phyloP scores from a whole-genome alignment of 2,329 filamentous ascomycete species.

The Pestalotiopsis sp. region DNA sequence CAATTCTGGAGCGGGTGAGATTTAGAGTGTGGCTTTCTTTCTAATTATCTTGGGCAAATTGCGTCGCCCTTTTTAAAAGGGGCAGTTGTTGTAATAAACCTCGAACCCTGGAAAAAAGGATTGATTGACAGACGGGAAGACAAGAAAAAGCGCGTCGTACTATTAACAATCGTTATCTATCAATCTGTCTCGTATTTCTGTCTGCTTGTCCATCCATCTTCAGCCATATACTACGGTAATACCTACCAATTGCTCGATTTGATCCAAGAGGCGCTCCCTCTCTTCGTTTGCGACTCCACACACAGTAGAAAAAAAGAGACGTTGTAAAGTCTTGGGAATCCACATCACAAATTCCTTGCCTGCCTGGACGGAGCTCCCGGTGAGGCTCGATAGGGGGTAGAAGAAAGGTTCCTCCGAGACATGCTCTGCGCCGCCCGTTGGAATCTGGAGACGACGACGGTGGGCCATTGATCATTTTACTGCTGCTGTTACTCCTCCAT shows the following conservation, averaged over 20 bases:
- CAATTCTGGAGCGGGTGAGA: neutral
- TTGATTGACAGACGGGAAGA: neutral
- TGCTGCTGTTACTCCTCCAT: neutral
- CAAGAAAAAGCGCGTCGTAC: neutral
- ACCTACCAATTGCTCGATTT: neutral
- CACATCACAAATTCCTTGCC: neutral
- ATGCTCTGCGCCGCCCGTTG: neutral
- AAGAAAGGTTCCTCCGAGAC: neutral
- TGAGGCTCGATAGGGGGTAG: neutral
- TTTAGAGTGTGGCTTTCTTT: slow-evolving; percentile 10
- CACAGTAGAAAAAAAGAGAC: neutral
- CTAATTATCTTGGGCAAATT: slow-evolving; percentile 1
- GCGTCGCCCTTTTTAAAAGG: slow-evolving; percentile 3
- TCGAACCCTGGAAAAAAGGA: too few relatives aligned
- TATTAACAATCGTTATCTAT: neutral
- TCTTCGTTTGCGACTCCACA: neutral
- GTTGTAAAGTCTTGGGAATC: neutral
- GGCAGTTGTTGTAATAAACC: neutral
- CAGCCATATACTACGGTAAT: too few relatives aligned
- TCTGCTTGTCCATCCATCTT: neutral
- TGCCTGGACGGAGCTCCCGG: neutral
- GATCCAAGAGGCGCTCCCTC: neutral
- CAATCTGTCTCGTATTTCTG: neutral
- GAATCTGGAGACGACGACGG: neutral
- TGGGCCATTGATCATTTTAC: neutral